Evolutionary conservation across 768 basidiomycete species (phyloP).

Genomic region (Sporobolomyces phaffii): DNA sequence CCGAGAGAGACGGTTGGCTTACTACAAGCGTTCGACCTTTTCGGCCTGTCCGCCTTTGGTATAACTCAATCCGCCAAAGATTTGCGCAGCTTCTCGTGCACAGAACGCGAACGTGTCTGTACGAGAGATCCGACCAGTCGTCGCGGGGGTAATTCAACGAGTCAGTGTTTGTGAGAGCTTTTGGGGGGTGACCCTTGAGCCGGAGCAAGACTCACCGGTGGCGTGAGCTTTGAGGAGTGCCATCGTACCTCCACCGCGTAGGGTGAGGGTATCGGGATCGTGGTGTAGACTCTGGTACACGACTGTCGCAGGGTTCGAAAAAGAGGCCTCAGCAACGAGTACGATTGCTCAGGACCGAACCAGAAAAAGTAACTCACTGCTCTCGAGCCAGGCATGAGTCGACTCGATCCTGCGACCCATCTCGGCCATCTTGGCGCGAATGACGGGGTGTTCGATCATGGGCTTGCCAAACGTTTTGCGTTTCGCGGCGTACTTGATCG

Average conservation of each 20-base stretch:
- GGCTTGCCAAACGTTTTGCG: conserved; percentile 39
- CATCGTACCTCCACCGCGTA: conserved; percentile 31
- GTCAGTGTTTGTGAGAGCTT: too few species aligned
- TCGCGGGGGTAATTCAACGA: too few species aligned
- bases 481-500: conserved; percentile 33
- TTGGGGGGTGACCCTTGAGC: too few species aligned
- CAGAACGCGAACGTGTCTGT: conserved; percentile 35
- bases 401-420: conserved; percentile 34
- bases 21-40: conserved; percentile 30
- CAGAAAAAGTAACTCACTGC: neutral
- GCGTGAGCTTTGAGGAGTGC: conserved; percentile 36
- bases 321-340: too few species aligned
- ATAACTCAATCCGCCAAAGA: conserved; percentile 34
- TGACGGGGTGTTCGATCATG: conserved; percentile 38
- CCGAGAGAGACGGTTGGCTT: neutral
- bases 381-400: conserved; percentile 37
- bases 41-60: conserved; percentile 36
- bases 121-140: neutral
- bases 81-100: conserved; percentile 23
- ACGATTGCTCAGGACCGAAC: neutral
- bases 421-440: conserved; percentile 37
- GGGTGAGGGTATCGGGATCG: conserved; percentile 20
- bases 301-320: too few species aligned
- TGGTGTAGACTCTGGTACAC: conserved; percentile 29
- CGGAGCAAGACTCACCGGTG: conserved; percentile 32